Evolutionary conservation across 2,329 filamentous ascomycete species (phyloP), one percentile per base, ranked within the genome.

Genomic region (Coniella vitis): DNA sequence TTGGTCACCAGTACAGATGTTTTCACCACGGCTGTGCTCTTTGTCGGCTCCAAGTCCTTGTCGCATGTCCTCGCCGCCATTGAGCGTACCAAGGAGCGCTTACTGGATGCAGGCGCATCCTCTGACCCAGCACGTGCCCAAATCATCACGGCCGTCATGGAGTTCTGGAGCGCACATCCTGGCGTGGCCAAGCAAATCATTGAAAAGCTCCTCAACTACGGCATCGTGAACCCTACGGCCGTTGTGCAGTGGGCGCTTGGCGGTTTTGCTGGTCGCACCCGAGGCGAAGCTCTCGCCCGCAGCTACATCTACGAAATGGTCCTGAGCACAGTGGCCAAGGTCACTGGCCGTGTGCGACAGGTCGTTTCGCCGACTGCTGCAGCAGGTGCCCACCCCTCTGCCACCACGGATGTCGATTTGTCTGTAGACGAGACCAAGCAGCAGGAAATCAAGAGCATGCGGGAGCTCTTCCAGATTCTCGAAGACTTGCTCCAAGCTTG

Each of bases 191-290:
- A 97, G 57, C 87, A 87, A 58, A 95, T 98, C 59, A 79, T 97
- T 51, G 91, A 97, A 72, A 97, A 97, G 68, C 78, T 98, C 4
- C 83, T 98, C 58, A 98, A 97, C 70, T 98, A 96, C 70, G 90
- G 87, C 13, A 95, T 98, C 58, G 76, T 98, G 32, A 90, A 86
- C 8, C 93, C 93, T 0, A 73, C 83, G 49, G 84, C 84, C 14
- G 90, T 98, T 22, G 78, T 96, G 41, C 84, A 95, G 61, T 98
- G 93, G 93, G 88, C 88, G 1, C 75, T 98, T 12, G 74, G 81
- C 41, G 64, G 66, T 16, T 67, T 88, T 54, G 73, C 66, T 38
- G 70, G 70, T 36, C 64, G 66, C 9, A 65, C 67, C 32, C 57
- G 81, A 2, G 86, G 86, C 42, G 76, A 78, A 38, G 76, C 79